Base-by-base conservation (phyloP, 805 yeast genomes). In the Candida ascalaphidarum region DNA sequence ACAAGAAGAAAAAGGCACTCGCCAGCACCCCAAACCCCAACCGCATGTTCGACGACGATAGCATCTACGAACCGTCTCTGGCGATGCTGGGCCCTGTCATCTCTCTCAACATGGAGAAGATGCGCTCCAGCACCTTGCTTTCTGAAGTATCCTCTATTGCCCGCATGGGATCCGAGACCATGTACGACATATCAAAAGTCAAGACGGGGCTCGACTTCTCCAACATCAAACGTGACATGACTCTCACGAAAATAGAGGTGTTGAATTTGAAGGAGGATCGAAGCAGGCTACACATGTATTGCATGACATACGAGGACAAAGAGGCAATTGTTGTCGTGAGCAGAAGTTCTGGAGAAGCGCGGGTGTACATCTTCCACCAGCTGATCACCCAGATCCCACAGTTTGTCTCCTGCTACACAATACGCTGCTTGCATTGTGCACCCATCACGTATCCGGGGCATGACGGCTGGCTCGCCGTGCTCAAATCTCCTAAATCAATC, bases 241-340 rank as follows among this genome's bases (percentile, higher is more conserved):
- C 79, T n/a, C 55, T 83, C 34, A 74, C 86, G 0, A 71, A 68
- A 42, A 50, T 81, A 2, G 75, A 74, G 11, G 50, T 69, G 2
- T 52, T 61, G 22, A 56, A 46, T 28, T 22, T 52, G 9, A 46
- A 49, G 12, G 54, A 55, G 4, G 44, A 53, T n/a, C 35, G 47
- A 8, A 33, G 41, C 23, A 43, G 51, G 15, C 35, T 70, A 17
- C 59, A 60, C 25, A 46, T 65, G 1, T 47, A 52, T 27, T 60
- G 60, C 7, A 33, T 71, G n/a, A 40, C 45, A 4, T 71, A 58
- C 36, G 66, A 65, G 14, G 72, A 68, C 17, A 71, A 70, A 39
- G 89, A 83, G 44, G 79, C 77, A 0, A 44, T 83, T 1, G 70
- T 76, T 0, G 50, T 82, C 5, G 61, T 70, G 28, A 72, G 78